These are phyloP conservation scores for Phytophthora litchii DNA, from an alignment of 352 stramenopile genomes.

Conservation along the genomic window DNA sequence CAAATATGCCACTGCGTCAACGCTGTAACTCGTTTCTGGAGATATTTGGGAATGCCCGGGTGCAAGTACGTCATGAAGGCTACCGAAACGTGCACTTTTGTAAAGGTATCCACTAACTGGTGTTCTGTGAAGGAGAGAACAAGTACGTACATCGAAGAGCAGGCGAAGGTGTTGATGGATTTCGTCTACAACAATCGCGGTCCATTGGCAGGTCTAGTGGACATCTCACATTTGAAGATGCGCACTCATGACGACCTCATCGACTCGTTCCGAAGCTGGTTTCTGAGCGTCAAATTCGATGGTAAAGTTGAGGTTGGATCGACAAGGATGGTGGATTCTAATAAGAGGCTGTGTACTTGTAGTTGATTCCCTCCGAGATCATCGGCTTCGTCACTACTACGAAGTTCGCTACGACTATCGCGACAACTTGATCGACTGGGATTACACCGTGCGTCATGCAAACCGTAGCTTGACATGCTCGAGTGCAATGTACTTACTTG, in stretches of 20 bases:
- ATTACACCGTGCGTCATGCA: slow-evolving; percentile 84
- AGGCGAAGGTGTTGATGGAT: slow-evolving; percentile 70
- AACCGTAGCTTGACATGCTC: too few species aligned
- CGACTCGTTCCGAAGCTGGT: slow-evolving; percentile 87
- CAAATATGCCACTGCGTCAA: slow-evolving; percentile 88
- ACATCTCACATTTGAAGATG: slow-evolving; percentile 91
- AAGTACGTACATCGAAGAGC: slow-evolving; percentile 79
- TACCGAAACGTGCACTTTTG: background rate
- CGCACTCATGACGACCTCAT: slow-evolving; percentile 89
- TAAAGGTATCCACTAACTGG: background rate
- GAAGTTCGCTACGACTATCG: slow-evolving; percentile 93
- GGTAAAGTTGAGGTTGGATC: slow-evolving; percentile 35
- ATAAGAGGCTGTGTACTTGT: background rate
- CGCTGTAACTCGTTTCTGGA: slow-evolving; percentile 92
- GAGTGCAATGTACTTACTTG: background rate
- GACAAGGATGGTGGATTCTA: background rate
- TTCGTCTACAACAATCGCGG: slow-evolving; percentile 77
- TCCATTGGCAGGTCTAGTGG: slow-evolving; percentile 65
- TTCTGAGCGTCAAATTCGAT: slow-evolving; percentile 71
- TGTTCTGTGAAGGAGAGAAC: slow-evolving; percentile 68
- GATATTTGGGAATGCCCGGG: slow-evolving; percentile 91
- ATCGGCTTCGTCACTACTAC: slow-evolving; percentile 91
- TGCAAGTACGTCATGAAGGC: slow-evolving; percentile 59
- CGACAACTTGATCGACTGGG: slow-evolving; percentile 94
- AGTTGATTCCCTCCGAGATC: slow-evolving; percentile 85